Base-by-base conservation (phyloP, 148 eudicot genomes). In the Chenopodium formosanum region DNA sequence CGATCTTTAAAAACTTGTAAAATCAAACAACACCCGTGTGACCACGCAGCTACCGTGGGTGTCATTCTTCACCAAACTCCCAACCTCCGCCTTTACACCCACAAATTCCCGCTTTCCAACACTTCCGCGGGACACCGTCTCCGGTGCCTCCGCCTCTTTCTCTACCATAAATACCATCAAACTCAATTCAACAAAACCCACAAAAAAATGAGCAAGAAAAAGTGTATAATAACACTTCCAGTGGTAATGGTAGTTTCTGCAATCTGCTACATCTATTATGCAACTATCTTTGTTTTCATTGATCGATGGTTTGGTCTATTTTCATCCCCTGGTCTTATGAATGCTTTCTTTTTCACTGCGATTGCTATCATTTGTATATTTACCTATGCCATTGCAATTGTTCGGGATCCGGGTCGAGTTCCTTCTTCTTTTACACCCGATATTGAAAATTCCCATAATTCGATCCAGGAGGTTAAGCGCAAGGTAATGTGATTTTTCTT, bases 381-480 rank as follows among this genome's bases (percentile, higher is more conserved):
- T 76, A 92, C 80, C 75, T 97, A 97, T 82, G 78, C 80, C 22
- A 66, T 85, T 74, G 95, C 99, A 23, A 56, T 94, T 9, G 80
- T 78, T 47, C 90, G 91, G 44, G 98, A 94, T 85, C 99, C 99
- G 60, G 99, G 99, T 73, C 89, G 89, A 77, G 98, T 97, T 32
- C 98, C 99, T 1, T 47, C 81, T 7, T 81, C 95, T 2, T 97
- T 86, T 78, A 73, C 84, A 17, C 99, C 99, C 34, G 98, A 97
- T 82, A 75, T 97, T 44, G 99, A 94, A 78, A 98, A 94, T 73
- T 22, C 85, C 22, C 82, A 83, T 47, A 86, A 76, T 71, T 92
- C 91, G 27, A 84, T 97, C 63, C 98, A 97, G 29, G 99, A 97
- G 91, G 91, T 94, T 87, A 97, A 97, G 82, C 94, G 98, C 71